These are phyloP conservation scores for Coemansia sp. DNA, from an alignment of 192 early-diverging fungal species.

Conservation along the genomic window DNA sequence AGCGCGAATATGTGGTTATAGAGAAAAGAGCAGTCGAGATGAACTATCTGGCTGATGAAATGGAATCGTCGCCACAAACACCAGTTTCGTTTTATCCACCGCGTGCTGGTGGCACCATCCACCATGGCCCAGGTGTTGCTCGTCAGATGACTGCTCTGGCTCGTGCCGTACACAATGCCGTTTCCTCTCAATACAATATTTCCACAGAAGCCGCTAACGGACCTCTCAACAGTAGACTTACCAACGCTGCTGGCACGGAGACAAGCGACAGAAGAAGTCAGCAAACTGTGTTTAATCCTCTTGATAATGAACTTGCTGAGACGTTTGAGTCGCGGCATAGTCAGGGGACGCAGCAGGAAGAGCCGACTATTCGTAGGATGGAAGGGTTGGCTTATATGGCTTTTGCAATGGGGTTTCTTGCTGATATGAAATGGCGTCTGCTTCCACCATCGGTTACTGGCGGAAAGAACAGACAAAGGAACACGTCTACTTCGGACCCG, in stretches of 20 bases:
- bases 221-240: conserved; percentile 23
- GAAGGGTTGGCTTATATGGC: conserved; percentile 74
- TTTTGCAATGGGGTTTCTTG: conserved; percentile 67
- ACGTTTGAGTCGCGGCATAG: conserved; percentile 47
- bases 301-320: conserved; percentile 37
- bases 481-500: conserved; percentile 1
- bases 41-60: conserved; percentile 74
- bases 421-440: conserved; percentile 53
- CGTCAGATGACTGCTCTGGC: conserved; percentile 54
- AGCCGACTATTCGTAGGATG: conserved; percentile 61
- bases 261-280: conserved; percentile 11
- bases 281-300: conserved; percentile 37
- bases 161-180: conserved; percentile 44
- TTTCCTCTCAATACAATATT: conserved; percentile 45
- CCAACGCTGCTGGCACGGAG: background rate
- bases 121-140: conserved; percentile 43
- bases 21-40: conserved; percentile 72
- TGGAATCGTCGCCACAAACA: conserved; percentile 54
- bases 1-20: conserved; percentile 76
- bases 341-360: conserved; percentile 48
- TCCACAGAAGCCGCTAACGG: conserved; percentile 40
- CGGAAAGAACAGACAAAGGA: background rate
- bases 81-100: conserved; percentile 47
- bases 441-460: conserved; percentile 22
- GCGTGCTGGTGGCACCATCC: conserved; percentile 29